Evolutionary conservation across 2,329 filamentous ascomycete genomes (phyloP).

Genomic region (Diaporthe vaccinii): DNA sequence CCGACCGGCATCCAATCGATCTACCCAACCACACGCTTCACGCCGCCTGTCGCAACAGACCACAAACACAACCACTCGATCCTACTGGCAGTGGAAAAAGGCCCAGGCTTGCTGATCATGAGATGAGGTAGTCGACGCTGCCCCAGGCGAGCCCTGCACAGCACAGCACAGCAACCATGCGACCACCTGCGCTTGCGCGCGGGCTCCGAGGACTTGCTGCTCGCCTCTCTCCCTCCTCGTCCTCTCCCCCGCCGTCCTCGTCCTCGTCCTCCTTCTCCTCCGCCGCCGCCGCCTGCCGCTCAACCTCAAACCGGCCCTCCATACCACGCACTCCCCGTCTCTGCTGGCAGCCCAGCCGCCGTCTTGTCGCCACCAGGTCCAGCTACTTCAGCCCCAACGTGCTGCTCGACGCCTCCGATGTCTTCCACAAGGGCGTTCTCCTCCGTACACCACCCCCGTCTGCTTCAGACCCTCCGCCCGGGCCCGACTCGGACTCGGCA

Average conservation of each 20-base stretch:
- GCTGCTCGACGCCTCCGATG: conserved; percentile 48
- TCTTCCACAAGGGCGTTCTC: conserved; percentile 39
- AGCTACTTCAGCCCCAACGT: conserved; percentile 53
- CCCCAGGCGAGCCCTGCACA: conserved; percentile 26
- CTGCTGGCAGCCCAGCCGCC: conserved; percentile 47
- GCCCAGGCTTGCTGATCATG: conserved; percentile 18
- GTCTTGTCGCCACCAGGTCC: conserved; percentile 46
- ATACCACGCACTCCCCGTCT: conserved; percentile 38
- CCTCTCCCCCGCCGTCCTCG: background rate
- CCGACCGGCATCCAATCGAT: background rate
- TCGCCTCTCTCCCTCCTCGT: conserved; percentile 17
- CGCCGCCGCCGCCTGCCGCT: background rate
- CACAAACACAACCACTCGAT: background rate
- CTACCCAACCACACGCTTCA: background rate
- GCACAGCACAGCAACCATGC: conserved; percentile 37
- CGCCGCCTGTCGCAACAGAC: background rate
- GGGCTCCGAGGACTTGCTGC: conserved; percentile 20
- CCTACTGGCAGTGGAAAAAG: background rate
- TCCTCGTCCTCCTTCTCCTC: background rate
- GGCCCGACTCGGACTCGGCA: background rate
- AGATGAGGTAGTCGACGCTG: conserved; percentile 33
- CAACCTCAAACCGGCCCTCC: background rate
- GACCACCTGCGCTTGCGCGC: conserved; percentile 34
- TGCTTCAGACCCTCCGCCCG: background rate
- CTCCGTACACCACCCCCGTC: conserved; percentile 37